Base-by-base conservation (phyloP, 78 protist genomes). In the Blattamonas nauphoetae region DNA sequence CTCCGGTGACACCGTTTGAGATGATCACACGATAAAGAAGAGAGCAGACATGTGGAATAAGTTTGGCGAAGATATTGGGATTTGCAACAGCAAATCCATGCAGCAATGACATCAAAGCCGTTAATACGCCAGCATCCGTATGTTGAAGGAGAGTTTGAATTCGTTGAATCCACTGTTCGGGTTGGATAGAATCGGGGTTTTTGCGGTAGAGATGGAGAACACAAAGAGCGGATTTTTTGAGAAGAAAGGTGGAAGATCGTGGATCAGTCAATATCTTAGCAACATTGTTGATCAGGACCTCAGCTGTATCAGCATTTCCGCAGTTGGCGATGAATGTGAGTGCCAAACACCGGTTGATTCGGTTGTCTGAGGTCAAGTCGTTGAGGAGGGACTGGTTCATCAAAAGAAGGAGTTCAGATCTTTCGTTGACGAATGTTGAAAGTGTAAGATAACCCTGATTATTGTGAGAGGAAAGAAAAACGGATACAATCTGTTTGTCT, bases 281-380 rank as follows among this genome's bases (percentile, higher is more conserved):
- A 77, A 97, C 97, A 34, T 93, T 91, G 41, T 71, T 64, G 11
- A 94, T 43, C 45, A 97, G 92, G 32, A 96, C 44, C 81, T 96
- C 98, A 0, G 99, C 94, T 55, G 93, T 93, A 29, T 97, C 99
- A 38, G 46, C 44, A 44, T 97, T 96, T 36, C 98, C 99, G 4
- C 95, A 91, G 89, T 94, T 97, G 44, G 96, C 94, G n/a, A 97
- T 89, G 41, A 95, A 88, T 0, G 93, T 55, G 34, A 97, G 91
- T 1, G 98, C 98, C 1, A 97, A 90, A 63, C 94, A 86, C 81
- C 90, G 96, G 88, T 78, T 44, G 84, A 45, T 42, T 86, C 95
- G 96, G 87, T 79, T 55, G 45, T 91, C 29, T 0, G 1, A 41
- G n/a, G 78, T 1, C 34, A 81, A 1, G 1, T 2, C 83, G 29